Evolutionary conservation across 768 basidiomycete species (phyloP).

Genomic region (Mycena pura): DNA sequence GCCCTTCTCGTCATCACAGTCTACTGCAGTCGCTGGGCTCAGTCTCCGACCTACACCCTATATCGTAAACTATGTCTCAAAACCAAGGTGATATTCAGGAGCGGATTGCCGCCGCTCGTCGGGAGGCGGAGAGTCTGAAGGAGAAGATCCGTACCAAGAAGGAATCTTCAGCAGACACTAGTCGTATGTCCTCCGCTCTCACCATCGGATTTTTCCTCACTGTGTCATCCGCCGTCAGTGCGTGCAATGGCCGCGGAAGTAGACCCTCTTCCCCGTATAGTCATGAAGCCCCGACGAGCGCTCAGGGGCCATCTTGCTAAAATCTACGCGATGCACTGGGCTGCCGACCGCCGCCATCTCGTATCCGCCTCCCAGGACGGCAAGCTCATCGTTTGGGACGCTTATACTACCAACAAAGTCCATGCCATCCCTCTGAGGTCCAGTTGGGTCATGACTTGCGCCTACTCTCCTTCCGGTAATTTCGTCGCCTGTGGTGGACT

Average conservation of each 20-base stretch:
- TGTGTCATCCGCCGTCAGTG: constrained; percentile 55
- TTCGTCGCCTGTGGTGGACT: constrained; percentile 98
- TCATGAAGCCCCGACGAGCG: constrained; percentile 94
- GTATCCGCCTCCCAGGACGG: constrained; percentile 99
- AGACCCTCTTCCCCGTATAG: constrained; percentile 92
- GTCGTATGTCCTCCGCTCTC: constrained; percentile 65
- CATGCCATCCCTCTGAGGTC: constrained; percentile 98
- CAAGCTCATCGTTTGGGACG: constrained; percentile 99
- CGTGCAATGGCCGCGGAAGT: constrained; percentile 99
- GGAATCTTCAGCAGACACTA: constrained; percentile 98
- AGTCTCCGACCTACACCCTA: constrained; percentile 8
- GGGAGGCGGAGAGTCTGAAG: constrained; percentile 96
- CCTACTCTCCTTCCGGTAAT: constrained; percentile 95
- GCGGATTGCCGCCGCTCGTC: constrained; percentile 92
- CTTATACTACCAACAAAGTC: constrained; percentile 99
- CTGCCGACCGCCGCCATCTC: constrained; percentile 94
- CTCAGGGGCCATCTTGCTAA: constrained; percentile 98
- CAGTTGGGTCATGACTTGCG: constrained; percentile 99
- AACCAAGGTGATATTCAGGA: constrained; percentile 86
- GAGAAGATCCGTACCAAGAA: constrained; percentile 98
- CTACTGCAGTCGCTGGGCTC: constrained; percentile 5
- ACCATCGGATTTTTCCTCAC: constrained; percentile 21
- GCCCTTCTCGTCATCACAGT: constrained; percentile 5
- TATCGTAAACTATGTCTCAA: constrained; percentile 67
- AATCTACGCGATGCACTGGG: constrained; percentile 99